These are phyloP conservation scores for Fusarium sp. DNA, from an alignment of 2,329 filamentous ascomycete species.

Conservation along the genomic window DNA sequence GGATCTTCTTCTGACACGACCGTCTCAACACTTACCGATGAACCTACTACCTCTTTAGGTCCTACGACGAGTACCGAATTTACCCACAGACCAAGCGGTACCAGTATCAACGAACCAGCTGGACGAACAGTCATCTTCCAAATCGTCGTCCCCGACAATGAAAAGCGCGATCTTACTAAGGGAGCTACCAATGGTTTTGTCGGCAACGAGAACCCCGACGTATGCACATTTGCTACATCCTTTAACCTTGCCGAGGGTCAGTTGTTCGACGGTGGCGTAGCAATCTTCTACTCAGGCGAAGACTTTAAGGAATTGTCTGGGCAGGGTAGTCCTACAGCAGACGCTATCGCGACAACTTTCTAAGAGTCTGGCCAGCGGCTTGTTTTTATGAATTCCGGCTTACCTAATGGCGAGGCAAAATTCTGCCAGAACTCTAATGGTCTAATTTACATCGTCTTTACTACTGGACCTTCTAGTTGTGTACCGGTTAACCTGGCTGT, in stretches of 20 bases:
- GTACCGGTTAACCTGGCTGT: not conserved
- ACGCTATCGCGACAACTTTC: not conserved
- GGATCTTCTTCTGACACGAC: too few species aligned
- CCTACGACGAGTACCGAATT: not conserved
- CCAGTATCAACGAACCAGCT: not conserved
- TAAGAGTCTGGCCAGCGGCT: not conserved
- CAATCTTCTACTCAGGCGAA: not conserved
- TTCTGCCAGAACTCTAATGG: not conserved
- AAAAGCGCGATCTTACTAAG: not conserved
- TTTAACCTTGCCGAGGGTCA: not conserved
- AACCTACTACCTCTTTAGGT: too few species aligned
- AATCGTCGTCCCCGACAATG: not conserved
- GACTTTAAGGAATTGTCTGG: not conserved
- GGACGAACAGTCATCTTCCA: not conserved
- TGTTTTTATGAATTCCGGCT: not conserved
- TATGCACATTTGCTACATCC: not conserved
- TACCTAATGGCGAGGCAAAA: not conserved
- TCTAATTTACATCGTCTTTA: not conserved
- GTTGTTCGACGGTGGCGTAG: not conserved
- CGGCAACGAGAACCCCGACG: not conserved
- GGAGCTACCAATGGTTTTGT: not conserved
- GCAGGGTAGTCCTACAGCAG: not conserved
- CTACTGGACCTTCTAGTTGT: not conserved
- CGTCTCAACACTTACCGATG: too few species aligned
- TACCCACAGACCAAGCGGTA: not conserved